Evolutionary conservation across 768 basidiomycete species (phyloP).

Genomic region (Polyporus arcularius): DNA sequence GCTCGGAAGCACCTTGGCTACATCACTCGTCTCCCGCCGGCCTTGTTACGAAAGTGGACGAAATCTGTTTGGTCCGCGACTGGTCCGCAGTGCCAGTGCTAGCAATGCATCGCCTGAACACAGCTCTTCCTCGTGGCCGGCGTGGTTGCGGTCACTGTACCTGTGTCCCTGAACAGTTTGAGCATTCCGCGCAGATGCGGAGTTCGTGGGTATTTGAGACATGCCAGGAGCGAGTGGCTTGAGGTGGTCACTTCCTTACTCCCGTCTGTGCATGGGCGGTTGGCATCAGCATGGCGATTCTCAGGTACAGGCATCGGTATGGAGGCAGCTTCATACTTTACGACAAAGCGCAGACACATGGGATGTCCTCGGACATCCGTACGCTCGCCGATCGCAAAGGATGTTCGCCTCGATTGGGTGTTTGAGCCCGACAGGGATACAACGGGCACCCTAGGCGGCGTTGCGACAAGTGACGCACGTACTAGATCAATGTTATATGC

Average conservation of each 20-base stretch:
- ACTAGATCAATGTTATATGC: neutral
- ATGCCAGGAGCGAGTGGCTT: neutral
- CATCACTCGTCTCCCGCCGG: neutral
- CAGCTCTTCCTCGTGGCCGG: constrained; percentile 14
- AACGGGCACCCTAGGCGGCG: neutral
- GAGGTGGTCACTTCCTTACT: neutral
- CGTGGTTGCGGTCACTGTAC: constrained; percentile 7
- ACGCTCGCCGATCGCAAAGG: neutral
- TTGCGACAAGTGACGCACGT: constrained; percentile 1
- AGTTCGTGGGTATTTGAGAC: neutral
- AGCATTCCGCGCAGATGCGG: neutral
- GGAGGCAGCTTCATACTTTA: neutral
- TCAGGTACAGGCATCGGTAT: constrained; percentile 7
- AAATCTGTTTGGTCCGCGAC: constrained; percentile 2
- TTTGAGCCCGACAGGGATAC: neutral
- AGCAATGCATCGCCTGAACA: neutral
- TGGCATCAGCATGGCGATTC: neutral
- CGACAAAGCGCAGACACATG: neutral
- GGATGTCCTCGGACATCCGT: constrained; percentile 15
- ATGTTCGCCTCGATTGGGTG: neutral
- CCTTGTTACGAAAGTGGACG: neutral
- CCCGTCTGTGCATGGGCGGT: neutral
- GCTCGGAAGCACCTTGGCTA: neutral
- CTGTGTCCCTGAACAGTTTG: constrained; percentile 6
- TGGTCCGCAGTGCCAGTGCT: neutral